Percentiles rank a stretch among this genome's conserved stretches.
phyloP scores from a whole-genome alignment of 805 yeast genomes.

The Starmerella davenportii region DNA sequence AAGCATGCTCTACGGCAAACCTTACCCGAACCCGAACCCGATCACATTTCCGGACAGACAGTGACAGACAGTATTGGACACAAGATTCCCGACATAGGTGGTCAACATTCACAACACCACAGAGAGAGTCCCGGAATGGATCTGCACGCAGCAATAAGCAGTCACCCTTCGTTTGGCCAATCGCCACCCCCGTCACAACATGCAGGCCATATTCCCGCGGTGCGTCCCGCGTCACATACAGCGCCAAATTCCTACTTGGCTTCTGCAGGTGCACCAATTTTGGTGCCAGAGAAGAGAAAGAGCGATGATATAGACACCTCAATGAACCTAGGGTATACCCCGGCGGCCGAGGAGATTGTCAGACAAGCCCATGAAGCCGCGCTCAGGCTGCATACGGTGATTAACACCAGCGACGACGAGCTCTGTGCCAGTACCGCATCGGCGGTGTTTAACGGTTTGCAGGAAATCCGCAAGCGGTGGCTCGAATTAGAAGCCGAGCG shows the following conservation, averaged over 20 bases:
- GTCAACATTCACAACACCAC: too few species aligned
- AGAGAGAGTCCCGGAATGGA: too few species aligned
- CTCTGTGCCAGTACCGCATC: constrained; percentile 10
- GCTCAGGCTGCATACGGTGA: constrained; percentile 4
- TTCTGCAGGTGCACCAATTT: too few species aligned
- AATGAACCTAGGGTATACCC: neutral
- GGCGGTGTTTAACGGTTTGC: constrained; percentile 10
- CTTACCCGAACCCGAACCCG: neutral
- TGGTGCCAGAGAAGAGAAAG: too few species aligned
- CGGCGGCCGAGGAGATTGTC: neutral
- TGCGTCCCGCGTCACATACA: too few species aligned
- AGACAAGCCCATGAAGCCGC: constrained; percentile 4
- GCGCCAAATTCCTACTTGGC: too few species aligned
- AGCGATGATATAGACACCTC: neutral
- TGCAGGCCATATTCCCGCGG: too few species aligned
- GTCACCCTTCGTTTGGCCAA: too few species aligned
- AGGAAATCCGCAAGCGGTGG: constrained; percentile 11
- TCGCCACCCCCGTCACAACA: too few species aligned
- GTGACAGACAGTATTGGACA: neutral
- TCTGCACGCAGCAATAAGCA: too few species aligned
- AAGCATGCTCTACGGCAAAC: neutral
- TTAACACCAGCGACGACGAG: constrained; percentile 4
- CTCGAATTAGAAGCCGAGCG: constrained; percentile 9
- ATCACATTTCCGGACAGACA: neutral
- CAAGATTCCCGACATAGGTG: too few species aligned